phyloP scores from a whole-genome alignment of 768 basidiomycete species.

The Lactarius evosmus region DNA sequence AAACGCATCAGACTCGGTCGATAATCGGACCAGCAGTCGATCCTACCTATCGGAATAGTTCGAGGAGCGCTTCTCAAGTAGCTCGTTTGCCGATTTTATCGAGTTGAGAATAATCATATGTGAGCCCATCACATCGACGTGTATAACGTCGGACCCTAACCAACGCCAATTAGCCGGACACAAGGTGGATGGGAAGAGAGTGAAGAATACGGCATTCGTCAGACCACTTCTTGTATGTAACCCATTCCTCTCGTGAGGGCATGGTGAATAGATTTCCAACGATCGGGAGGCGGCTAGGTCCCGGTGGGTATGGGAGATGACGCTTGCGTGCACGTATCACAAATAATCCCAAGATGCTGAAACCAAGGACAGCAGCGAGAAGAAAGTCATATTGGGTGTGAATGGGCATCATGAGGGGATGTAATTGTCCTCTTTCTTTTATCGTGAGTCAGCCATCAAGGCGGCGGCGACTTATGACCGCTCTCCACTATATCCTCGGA shows the following conservation, averaged over 20 bases:
- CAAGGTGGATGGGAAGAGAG: background rate
- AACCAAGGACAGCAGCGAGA: background rate
- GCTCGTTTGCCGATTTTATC: slow-evolving; percentile 10
- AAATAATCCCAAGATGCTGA: background rate
- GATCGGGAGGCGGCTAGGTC: slow-evolving; percentile 28
- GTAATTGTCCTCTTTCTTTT: background rate
- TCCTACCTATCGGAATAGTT: slow-evolving; percentile 15
- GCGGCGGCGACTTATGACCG: too few species aligned
- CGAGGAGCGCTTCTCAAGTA: slow-evolving; percentile 17
- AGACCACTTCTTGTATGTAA: slow-evolving; percentile 28
- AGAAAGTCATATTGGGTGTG: background rate
- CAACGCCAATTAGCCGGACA: background rate
- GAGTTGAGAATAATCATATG: background rate
- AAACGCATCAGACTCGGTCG: too few species aligned
- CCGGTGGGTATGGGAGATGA: slow-evolving; percentile 25
- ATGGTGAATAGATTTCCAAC: slow-evolving; percentile 31
- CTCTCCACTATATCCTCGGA: too few species aligned
- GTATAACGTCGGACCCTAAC: slow-evolving; percentile 11
- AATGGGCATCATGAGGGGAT: background rate
- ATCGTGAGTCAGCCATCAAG: background rate
- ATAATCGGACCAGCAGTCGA: background rate
- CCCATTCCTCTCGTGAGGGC: slow-evolving; percentile 21
- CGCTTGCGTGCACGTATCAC: background rate
- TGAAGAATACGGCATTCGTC: slow-evolving; percentile 20
- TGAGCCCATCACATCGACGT: background rate